Evolutionary conservation across 441 rosid genomes (phyloP), one percentile per base, ranked within the genome.

Genomic region (Adansonia grandidieri): DNA sequence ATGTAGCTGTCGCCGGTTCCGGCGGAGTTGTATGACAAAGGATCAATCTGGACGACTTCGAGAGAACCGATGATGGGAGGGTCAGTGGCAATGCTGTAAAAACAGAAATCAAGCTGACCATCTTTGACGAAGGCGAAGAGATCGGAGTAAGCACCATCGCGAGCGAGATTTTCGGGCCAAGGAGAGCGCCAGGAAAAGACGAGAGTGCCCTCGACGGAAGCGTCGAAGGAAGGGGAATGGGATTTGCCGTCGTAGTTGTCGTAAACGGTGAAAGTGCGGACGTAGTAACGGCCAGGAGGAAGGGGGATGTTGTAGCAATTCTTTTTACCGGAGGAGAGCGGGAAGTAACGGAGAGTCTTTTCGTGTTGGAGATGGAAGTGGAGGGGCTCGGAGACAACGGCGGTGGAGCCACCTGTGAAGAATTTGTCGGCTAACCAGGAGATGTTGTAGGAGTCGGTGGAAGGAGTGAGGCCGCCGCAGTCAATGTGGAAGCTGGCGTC

Each of bases 181-280:
- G 99, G 97, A 64, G 96, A 88, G 51, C 96, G 89, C 98, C 98
- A 94, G 7, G 93, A 91, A 89, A 92, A 97, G 79, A 95, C 98
- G 19, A 88, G 61, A 1, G 97, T 94, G 68, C 97, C 99, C 84
- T 94, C 97, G 70, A 97, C 92, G 77, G 99, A 93, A 67, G 81
- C 91, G 70, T 94, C 98, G 72, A 97, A 97, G 32, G 93, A 86
- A 0, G 99, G 98, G 2, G 99, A 40, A 75, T 93, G 97, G 10
- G 94, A 90, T 75, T 88, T 91, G 22, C 91, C 99, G 85, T 94
- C 98, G 81, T 93, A 94, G 80, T 94, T 91, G 77, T 97, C 98
- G 78, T 94, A 94, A 61, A 92, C 97, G 42, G 99, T 94, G 88
- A 94, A 97, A 2, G 98, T 88, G 42, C 99, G 88, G 88, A 97